Base-by-base conservation (phyloP, 1,139 yeast genomes). In the Pichia sp. region DNA sequence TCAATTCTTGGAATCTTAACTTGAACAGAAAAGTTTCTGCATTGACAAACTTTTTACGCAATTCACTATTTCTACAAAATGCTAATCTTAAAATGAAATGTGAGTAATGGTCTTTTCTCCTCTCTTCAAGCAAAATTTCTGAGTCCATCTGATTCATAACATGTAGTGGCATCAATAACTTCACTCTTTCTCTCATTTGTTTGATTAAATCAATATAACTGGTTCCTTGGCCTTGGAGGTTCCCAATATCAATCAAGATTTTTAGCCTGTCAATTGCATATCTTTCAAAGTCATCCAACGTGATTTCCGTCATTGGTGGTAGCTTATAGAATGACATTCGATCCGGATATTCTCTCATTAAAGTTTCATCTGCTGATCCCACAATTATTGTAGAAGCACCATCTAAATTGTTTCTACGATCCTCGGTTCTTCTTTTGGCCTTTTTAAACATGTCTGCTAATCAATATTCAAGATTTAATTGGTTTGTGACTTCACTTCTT, bases 191-290 rank as follows among this genome's bases (percentile, higher is more conserved):
- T 52, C 75, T 78, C 54, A 92, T 66, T 10, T 76, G 67, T 9
- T 67, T 60, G 55, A 84, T 92, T 39, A 79, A 75, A 47, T 88
- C 97, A 51, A 74, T 75, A 42, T 73, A 62, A 1, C 75, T 64
- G 57, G 81, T 80, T 51, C 82, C 80, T 51, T 95, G 72, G 34
- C 84, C 79, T 41, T 73, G 62, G 53, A 84, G 78, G 6, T 88
- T 76, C 58, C 90, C 97, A 42, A 92, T 81, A 60, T 88, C 96
- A 48, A 87, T 76, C 49, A 94, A 71, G 8, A 92, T 78, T 58
- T 82, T 80, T 52, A 92, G 72, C 50, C 99, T 70, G 58, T 92
- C 97, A 42, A 92, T 84, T 7, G 97, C 97, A 97, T 97, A 92
- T 23, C 73, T 72, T 64, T 92, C 98, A 62, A 92, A 94, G 59